Evolutionary conservation across 495 filamentous ascomycete species (phyloP), one percentile per base, ranked within the genome.

Genomic region (Tuber aestivum): DNA sequence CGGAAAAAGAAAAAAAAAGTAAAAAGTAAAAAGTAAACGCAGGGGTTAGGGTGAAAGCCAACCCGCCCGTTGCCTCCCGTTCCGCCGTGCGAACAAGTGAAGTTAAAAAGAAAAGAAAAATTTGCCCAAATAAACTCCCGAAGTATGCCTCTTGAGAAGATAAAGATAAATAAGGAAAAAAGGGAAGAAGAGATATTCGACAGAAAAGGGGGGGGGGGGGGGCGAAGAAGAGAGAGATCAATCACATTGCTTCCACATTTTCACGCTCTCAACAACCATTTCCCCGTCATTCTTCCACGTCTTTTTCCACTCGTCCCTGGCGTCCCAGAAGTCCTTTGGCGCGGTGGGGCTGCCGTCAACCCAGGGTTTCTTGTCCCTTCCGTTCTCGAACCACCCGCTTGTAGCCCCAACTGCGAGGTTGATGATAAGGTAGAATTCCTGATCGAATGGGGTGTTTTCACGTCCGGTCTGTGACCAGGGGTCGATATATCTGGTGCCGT

Each of bases 381-480:
- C 88, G 83, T 96, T 91, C 80, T 91, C 83, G 82, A 95, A 96
- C 91, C 92, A 95, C 32, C 92, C 93, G 77, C 94, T 95, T 18
- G 92, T 94, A 70, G 90, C 89, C 27, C 93, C 93, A 70, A 96
- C 93, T 41, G 90, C 93, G 12, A 96, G 87, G 78, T 94, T 94
- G 71, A 96, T 79, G 72, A 96, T 92, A 32, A 96, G 87, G 76
- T 92, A 95, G 82, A 96, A 96, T 35, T 87, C 84, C 78, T 93
- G 87, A 82, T 96, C 93, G 80, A 96, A 96, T 0, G 93, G 93
- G 0, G 93, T 91, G 77, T 89, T 87, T 35, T 86, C 77, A 35
- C 85, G 85, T 48, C 88, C 89, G 4, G 90, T 92, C 71, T 88
- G 83, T 48, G 86, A 86, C 93, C 93, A 96, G 5, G 88, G 87